A percentile compares a stretch with the other conserved stretches of the same genome.
These are phyloP conservation scores for Scutellospora calospora DNA, from an alignment of 371 early-diverging fungal genomes.

Conservation along the genomic window DNA sequence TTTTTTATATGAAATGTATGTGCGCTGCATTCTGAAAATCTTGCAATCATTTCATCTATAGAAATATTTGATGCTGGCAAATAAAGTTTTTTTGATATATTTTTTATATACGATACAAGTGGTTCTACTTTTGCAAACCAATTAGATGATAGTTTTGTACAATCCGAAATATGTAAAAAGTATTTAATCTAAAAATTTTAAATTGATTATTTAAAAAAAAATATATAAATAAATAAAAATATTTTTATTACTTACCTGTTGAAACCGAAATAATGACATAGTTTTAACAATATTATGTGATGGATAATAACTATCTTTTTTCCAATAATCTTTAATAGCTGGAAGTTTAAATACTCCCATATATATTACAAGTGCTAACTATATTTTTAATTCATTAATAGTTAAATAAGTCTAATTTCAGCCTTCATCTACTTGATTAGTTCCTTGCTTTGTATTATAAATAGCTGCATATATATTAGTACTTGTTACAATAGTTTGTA, in stretches of 20 bases:
- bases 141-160: not conserved
- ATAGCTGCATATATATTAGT: conserved; percentile 44
- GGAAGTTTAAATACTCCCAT: conserved; percentile 38
- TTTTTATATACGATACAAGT: not conserved
- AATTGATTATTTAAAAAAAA: not conserved
- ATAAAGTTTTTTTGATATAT: conserved; percentile 41
- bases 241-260: conserved; percentile 38
- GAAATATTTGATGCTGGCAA: conserved; percentile 34
- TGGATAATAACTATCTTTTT: conserved; percentile 23
- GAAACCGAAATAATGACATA: conserved; percentile 30
- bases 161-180: conserved; percentile 12
- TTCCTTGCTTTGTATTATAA: not conserved
- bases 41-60: conserved; percentile 45
- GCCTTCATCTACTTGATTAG: conserved; percentile 28
- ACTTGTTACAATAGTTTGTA: conserved; percentile 46
- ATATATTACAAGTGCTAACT: conserved; percentile 43
- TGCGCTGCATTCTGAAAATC: conserved; percentile 43
- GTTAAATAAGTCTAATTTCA: conserved; percentile 34
- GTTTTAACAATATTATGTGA: conserved; percentile 38
- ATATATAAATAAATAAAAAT: not conserved
- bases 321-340: conserved; percentile 20
- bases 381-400: conserved; percentile 33
- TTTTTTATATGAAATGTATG: conserved; percentile 32
- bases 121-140: conserved; percentile 37
- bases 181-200: not conserved